Evolutionary conservation across 805 yeast genomes (phyloP).

Genomic region (Pichia nakasei): DNA sequence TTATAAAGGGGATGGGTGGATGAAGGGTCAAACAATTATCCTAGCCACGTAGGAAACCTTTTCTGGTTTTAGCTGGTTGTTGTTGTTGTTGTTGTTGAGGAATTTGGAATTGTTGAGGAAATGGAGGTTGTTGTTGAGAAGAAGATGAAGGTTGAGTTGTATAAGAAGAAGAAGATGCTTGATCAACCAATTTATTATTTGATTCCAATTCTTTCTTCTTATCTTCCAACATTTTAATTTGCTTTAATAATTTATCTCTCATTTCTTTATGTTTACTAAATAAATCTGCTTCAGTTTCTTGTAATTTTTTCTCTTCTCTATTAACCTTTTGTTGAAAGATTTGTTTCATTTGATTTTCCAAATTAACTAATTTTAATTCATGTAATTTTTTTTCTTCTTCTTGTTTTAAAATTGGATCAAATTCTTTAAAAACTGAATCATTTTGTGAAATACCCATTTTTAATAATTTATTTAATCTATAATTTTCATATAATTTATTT

Average conservation of each 20-base stretch:
- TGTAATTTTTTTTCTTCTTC: constrained; percentile 90
- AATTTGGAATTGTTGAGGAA: constrained; percentile 23
- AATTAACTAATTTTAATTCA: constrained; percentile 85
- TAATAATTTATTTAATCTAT: constrained; percentile 74
- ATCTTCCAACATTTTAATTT: constrained; percentile 83
- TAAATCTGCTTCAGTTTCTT: constrained; percentile 92
- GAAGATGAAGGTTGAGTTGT: too few species aligned
- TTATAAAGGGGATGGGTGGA: not conserved
- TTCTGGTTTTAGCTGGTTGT: constrained; percentile 53
- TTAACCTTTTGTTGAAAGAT: constrained; percentile 94
- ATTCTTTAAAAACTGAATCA: constrained; percentile 84
- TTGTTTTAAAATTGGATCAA: constrained; percentile 86
- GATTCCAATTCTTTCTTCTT: constrained; percentile 72
- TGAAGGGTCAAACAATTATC: not conserved
- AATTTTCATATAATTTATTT: constrained; percentile 71
- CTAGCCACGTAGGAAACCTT: constrained; percentile 63
- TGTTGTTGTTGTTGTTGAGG: constrained; percentile 17
- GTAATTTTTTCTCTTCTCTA: constrained; percentile 95
- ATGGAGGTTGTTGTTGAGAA: constrained; percentile 34
- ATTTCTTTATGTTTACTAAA: constrained; percentile 93
- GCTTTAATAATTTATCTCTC: constrained; percentile 88
- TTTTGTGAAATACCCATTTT: constrained; percentile 89
- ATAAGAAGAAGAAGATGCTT: too few species aligned
- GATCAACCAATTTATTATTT: constrained; percentile 20
- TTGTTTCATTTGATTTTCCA: constrained; percentile 94